phyloP scores from a whole-genome alignment of 2,329 filamentous ascomycete species.

The Aspergillus sp. region DNA sequence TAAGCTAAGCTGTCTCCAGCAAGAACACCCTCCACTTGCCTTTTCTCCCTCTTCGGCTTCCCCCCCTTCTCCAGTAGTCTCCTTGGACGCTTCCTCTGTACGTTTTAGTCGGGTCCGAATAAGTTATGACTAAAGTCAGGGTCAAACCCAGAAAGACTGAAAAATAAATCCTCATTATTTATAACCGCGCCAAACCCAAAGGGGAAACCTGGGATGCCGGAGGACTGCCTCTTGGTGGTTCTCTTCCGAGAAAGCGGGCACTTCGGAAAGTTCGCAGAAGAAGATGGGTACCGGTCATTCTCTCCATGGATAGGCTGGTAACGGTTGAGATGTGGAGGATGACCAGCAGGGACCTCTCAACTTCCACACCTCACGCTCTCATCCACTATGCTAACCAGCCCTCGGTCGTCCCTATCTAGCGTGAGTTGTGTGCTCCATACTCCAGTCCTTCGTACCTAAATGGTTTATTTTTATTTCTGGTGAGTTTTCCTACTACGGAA shows the following conservation, averaged over 20 bases:
- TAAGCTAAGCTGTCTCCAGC: conserved; percentile 14
- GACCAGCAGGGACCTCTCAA: conserved; percentile 4
- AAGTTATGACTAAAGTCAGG: background rate
- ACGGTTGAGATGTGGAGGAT: conserved; percentile 21
- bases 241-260: conserved; percentile 6
- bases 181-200: background rate
- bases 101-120: background rate
- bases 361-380: background rate
- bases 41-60: conserved; percentile 3
- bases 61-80: conserved; percentile 5
- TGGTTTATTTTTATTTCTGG: background rate
- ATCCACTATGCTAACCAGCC: conserved; percentile 7
- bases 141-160: background rate
- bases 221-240: conserved; percentile 3
- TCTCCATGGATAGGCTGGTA: conserved; percentile 13
- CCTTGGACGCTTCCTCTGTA: background rate
- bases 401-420: background rate
- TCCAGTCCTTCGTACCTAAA: background rate
- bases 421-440: background rate
- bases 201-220: background rate
- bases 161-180: background rate
- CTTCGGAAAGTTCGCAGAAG: conserved; percentile 8
- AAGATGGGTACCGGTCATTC: conserved; percentile 6
- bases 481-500: too few relatives aligned
- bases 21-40: conserved; percentile 15